Evolutionary conservation across 1,284 basidiomycete species (phyloP), one percentile per base, ranked within the genome.

Genomic region (Polyporus tsugae): DNA sequence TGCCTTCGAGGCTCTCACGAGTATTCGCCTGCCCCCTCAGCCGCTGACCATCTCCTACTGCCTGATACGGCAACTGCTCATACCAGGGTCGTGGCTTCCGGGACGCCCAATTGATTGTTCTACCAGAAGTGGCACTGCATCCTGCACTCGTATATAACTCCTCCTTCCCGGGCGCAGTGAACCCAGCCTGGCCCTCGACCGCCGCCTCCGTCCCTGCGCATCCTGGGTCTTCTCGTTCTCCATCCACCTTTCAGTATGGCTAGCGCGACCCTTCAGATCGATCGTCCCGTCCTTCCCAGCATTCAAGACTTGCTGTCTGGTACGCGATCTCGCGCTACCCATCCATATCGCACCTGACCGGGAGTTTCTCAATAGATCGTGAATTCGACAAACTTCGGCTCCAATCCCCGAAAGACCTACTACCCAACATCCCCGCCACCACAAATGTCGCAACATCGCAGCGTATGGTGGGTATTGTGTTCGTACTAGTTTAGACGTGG

Each of bases 101-200:
- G 13, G 17, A 42, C 46, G 22, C 46, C 22, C 46, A 65, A 63
- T 60, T 68, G 67, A 68, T 70, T 58, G 67, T 69, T 65, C 65
- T 65, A 35, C 62, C 61, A 60, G 60, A 67, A 69, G 64, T 65
- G 71, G 66, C 69, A 69, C 71, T 67, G 65, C 63, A 66, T 64
- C 58, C 57, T 39, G 35, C 66, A 38, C 64, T 61, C 53, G 58
- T 72, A 72, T 72, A 72, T 70, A 72, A 69, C 69, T 44, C 62
- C 33, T 65, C 55, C 57, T 65, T 65, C 62, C 62, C 33, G 58
- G 60, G 62, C 64, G 61, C 61, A 53, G 42, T 58, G 52, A 58
- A 22, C 35, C 22, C 65, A 67, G 38, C 55, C 64, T 29, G 29
- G 29, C 39, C 63, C 29, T 44, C 58, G 44, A 58, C 59, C 52